Percentiles rank a stretch among this genome's conserved stretches.
Conservation (phyloP, 306 rosid genomes). For the Begonia fuchsioides region DNA sequence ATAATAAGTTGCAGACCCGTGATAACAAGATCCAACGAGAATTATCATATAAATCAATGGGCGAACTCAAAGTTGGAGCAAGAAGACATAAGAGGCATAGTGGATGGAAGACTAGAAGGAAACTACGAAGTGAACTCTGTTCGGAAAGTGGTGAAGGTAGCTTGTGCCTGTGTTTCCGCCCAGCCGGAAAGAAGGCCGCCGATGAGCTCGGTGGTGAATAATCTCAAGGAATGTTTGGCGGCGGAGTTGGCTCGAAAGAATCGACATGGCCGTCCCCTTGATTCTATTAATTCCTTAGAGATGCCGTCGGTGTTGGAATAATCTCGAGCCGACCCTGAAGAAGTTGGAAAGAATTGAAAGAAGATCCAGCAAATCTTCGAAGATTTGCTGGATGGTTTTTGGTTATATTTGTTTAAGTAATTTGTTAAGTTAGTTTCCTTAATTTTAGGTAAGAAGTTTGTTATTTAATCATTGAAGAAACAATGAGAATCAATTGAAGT, state of each 20-base stretch:
- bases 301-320: neutral
- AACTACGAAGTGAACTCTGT: constrained; percentile 9
- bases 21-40: neutral
- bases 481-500: no score
- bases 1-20: constrained; percentile 18
- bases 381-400: no score
- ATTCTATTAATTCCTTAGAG: neutral
- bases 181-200: constrained; percentile 10
- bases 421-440: no score
- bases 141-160: constrained; percentile 13
- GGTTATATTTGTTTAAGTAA: no score
- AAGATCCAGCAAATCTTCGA: no score
- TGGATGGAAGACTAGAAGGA: constrained; percentile 11
- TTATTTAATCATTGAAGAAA: no score
- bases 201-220: constrained; percentile 12
- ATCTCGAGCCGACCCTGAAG: no score
- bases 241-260: constrained; percentile 1
- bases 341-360: no score
- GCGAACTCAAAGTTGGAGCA: constrained; percentile 9
- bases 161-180: constrained; percentile 10
- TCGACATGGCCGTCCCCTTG: neutral
- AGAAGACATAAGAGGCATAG: constrained; percentile 16
- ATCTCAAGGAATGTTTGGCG: constrained; percentile 13
- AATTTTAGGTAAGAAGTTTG: no score
- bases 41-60: constrained; percentile 13